Conservation (phyloP, 108 stramenopile species). For the Cylindrotheca fusiformis region DNA sequence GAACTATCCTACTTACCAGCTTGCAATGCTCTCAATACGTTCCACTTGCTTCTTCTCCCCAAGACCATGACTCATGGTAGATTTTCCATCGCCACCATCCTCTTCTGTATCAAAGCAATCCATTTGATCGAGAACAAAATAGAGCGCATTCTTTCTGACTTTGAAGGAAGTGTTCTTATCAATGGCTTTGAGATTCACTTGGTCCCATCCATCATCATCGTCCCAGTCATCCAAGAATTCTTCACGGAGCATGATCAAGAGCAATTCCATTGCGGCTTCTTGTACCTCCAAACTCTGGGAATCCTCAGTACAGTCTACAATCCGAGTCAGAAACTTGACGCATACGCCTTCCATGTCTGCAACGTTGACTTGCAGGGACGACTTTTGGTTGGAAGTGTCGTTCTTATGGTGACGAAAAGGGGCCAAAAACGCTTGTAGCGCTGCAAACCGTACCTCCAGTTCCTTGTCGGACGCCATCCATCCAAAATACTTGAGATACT, state of each 20-base stretch:
- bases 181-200: constrained; percentile 68
- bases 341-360: constrained; percentile 54
- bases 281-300: constrained; percentile 51
- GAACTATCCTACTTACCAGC: constrained; percentile 26
- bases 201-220: constrained; percentile 75
- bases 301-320: constrained; percentile 56
- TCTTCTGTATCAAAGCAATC: constrained; percentile 78
- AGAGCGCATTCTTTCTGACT: constrained; percentile 64
- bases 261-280: constrained; percentile 64
- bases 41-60: constrained; percentile 40
- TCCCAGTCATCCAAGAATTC: constrained; percentile 82
- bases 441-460: constrained; percentile 56
- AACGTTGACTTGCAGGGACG: constrained; percentile 50
- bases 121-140: constrained; percentile 83
- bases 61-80: constrained; percentile 2
- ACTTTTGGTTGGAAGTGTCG: constrained; percentile 12
- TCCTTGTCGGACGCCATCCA: constrained; percentile 86
- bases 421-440: constrained; percentile 52
- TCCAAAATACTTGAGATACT: constrained; percentile 89
- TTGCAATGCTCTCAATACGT: constrained; percentile 24
- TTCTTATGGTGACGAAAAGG: constrained; percentile 51
- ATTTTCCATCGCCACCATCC: constrained; percentile 32
- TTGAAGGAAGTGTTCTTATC: constrained; percentile 52
- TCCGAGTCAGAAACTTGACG: constrained; percentile 65
- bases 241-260: constrained; percentile 53